Percentiles rank a stretch among this genome's conserved stretches.
phyloP scores from a whole-genome alignment of 352 stramenopile species.

The Stephanocyclus meneghinianus region DNA sequence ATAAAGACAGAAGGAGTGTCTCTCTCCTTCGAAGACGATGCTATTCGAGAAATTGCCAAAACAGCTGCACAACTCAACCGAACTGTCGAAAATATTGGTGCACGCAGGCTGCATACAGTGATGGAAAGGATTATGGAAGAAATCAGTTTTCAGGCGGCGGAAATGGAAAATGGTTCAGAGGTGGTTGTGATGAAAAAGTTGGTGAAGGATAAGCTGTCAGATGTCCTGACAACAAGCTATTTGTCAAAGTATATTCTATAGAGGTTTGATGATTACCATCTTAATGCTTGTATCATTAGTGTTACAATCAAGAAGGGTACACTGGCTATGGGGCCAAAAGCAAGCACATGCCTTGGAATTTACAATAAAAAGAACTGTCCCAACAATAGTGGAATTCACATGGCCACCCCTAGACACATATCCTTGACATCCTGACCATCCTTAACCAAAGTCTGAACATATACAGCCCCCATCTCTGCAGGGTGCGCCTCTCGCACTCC shows the following conservation, averaged over 20 bases:
- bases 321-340: too few species aligned
- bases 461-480: conserved; percentile 39
- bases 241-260: conserved; percentile 99
- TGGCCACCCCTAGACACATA: conserved; percentile 44
- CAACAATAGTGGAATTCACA: conserved; percentile 21
- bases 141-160: conserved; percentile 96
- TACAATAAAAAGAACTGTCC: conserved; percentile 5
- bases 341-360: too few species aligned
- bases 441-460: conserved; percentile 55
- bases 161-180: conserved; percentile 81
- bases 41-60: conserved; percentile 94
- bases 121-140: conserved; percentile 99
- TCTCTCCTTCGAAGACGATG: conserved; percentile 95
- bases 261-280: background rate
- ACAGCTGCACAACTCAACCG: conserved; percentile 94
- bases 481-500: conserved; percentile 43
- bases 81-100: conserved; percentile 98
- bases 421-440: conserved; percentile 39
- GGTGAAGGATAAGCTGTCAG: conserved; percentile 90
- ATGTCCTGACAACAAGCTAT: conserved; percentile 93
- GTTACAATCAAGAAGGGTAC: too few species aligned
- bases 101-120: conserved; percentile 94
- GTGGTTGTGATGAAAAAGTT: conserved; percentile 93
- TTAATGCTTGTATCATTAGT: background rate
- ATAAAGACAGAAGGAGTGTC: conserved; percentile 95